Evolutionary conservation across 768 basidiomycete species (phyloP).

Genomic region (Tylopilus intermedius): DNA sequence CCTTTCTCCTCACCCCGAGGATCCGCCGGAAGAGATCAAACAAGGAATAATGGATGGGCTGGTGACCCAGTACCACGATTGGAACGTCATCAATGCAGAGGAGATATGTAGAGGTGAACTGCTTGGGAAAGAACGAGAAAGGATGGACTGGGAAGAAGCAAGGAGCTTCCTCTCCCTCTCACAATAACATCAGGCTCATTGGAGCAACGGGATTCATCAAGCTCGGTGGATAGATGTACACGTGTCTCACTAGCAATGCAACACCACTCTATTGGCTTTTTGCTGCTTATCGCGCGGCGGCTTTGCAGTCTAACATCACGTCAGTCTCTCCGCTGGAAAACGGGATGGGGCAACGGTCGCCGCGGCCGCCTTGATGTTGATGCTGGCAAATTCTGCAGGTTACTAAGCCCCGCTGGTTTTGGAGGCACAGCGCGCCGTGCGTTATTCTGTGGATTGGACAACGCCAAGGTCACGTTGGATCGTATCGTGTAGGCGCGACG

Average conservation of each 20-base stretch:
- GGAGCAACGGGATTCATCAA: background rate
- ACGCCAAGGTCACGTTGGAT: background rate
- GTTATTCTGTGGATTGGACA: slow-evolving; percentile 16
- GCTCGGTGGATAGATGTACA: slow-evolving; percentile 3
- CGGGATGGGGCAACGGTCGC: slow-evolving; percentile 29
- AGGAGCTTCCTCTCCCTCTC: slow-evolving; percentile 25
- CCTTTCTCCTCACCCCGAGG: slow-evolving; percentile 37
- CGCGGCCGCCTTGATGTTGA: slow-evolving; percentile 21
- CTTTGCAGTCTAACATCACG: background rate
- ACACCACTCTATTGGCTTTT: background rate
- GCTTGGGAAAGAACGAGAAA: slow-evolving; percentile 67
- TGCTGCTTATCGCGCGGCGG: background rate
- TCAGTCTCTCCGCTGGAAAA: slow-evolving; percentile 22
- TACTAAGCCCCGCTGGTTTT: slow-evolving; percentile 19
- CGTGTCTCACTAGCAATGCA: slow-evolving; percentile 10
- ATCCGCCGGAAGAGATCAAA: slow-evolving; percentile 45
- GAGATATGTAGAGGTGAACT: slow-evolving; percentile 58
- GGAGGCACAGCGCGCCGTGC: slow-evolving; percentile 22
- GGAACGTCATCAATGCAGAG: slow-evolving; percentile 69
- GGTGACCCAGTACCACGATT: slow-evolving; percentile 65
- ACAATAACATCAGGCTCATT: slow-evolving; percentile 9
- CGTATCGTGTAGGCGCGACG: slow-evolving; percentile 1
- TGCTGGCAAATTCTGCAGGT: slow-evolving; percentile 26
- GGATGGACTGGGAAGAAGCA: slow-evolving; percentile 68
- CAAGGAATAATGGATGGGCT: slow-evolving; percentile 35